These are phyloP conservation scores for Scheffersomyces illinoinensis DNA, from an alignment of 1,139 yeast genomes.

Conservation along the genomic window DNA sequence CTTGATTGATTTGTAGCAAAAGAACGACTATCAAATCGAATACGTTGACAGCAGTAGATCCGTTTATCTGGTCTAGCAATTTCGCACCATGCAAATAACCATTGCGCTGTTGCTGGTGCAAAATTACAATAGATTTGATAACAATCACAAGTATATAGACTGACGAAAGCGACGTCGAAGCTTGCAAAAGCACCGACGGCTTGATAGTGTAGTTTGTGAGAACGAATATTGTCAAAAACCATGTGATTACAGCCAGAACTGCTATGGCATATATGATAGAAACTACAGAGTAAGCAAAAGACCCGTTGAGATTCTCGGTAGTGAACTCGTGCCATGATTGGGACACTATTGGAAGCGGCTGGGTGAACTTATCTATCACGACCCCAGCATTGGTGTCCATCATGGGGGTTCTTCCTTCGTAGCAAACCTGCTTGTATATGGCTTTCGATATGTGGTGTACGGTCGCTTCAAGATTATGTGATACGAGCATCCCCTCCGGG, in stretches of 20 bases:
- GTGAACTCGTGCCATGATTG: slow-evolving; percentile 45
- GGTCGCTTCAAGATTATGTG: slow-evolving; percentile 22
- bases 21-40: slow-evolving; percentile 66
- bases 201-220: slow-evolving; percentile 60
- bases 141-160: slow-evolving; percentile 55
- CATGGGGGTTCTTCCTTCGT: slow-evolving; percentile 39
- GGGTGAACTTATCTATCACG: slow-evolving; percentile 25
- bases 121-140: slow-evolving; percentile 43
- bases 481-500: slow-evolving; percentile 36
- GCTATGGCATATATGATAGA: slow-evolving; percentile 64
- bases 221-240: slow-evolving; percentile 64
- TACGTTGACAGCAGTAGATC: slow-evolving; percentile 51
- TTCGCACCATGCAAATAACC: slow-evolving; percentile 60
- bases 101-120: slow-evolving; percentile 50
- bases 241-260: slow-evolving; percentile 63
- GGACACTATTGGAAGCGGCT: slow-evolving; percentile 39
- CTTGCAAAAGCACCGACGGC: slow-evolving; percentile 49
- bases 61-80: slow-evolving; percentile 49
- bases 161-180: slow-evolving; percentile 51
- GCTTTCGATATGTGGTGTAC: slow-evolving; percentile 26
- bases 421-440: slow-evolving; percentile 39
- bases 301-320: slow-evolving; percentile 31
- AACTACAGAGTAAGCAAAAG: slow-evolving; percentile 57
- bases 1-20: slow-evolving; percentile 69
- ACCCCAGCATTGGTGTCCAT: slow-evolving; percentile 41